Evolutionary conservation across 2,329 filamentous ascomycete species (phyloP).

Genomic region (Monosporascus sp.): DNA sequence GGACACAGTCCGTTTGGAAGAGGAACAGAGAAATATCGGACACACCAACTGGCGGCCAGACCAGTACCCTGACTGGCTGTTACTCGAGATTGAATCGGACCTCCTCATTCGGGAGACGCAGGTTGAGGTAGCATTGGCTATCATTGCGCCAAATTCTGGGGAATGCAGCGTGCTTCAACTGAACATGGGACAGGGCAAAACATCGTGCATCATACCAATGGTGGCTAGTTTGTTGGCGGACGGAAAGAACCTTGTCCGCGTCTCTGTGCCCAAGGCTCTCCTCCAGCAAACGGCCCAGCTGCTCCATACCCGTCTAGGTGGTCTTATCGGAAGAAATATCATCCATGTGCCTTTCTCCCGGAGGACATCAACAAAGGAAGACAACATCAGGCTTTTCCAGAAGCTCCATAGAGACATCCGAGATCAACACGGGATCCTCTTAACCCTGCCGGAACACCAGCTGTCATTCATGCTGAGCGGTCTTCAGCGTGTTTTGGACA

Average conservation of each 20-base stretch:
- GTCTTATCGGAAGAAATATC: slow-evolving; percentile 46
- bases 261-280: slow-evolving; percentile 52
- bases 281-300: slow-evolving; percentile 53
- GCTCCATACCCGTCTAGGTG: slow-evolving; percentile 49
- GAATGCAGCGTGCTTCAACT: slow-evolving; percentile 58
- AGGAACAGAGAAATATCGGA: slow-evolving; percentile 41
- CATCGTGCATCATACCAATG: slow-evolving; percentile 51
- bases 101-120: slow-evolving; percentile 58
- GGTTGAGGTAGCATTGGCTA: slow-evolving; percentile 56
- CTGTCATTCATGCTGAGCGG: slow-evolving; percentile 61
- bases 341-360: slow-evolving; percentile 55
- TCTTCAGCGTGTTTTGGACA: slow-evolving; percentile 48
- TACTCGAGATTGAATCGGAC: slow-evolving; percentile 61
- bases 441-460: slow-evolving; percentile 56
- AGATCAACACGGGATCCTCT: slow-evolving; percentile 43
- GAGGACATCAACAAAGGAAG: slow-evolving; percentile 31
- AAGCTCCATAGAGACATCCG: slow-evolving; percentile 34
- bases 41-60: slow-evolving; percentile 54
- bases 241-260: slow-evolving; percentile 38
- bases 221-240: slow-evolving; percentile 40
- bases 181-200: slow-evolving; percentile 63
- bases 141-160: slow-evolving; percentile 45
- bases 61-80: slow-evolving; percentile 54
- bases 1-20: slow-evolving; percentile 23
- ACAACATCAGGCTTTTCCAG: slow-evolving; percentile 31